Base-by-base conservation (phyloP, 176 grass and related monocot genomes). In the Bolboschoenus planiculmis region DNA sequence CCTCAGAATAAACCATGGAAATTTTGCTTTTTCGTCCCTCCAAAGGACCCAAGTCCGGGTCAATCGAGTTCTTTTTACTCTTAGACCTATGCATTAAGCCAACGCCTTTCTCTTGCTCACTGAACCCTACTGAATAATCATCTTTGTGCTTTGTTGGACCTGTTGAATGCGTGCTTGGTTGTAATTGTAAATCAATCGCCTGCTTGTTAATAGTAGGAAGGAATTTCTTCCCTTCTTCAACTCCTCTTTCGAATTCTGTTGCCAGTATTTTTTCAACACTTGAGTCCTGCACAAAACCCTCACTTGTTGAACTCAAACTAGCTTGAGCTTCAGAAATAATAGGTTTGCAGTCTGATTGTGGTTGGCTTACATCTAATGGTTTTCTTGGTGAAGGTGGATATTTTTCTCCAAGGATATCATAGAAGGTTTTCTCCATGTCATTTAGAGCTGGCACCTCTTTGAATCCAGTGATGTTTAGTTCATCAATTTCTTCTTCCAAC, bases 11-110 rank as follows among this genome's bases (percentile, higher is more conserved):
- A 83, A 84, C 11, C 33, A 88, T 84, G 23, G 85, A 85, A 65
- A 88, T 84, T 71, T 92, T 95, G 13, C 37, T 90, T n/a, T 77
- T 92, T 64, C 88, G 84, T 48, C 90, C 90, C 78, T 90, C 93
- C 78, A 78, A 74, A 51, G 64, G 62, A 81, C 83, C 67, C 44
- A 87, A 78, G 34, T 90, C 78, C 73, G 84, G 68, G 16, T n/a
- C 53, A 29, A 63, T 76, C 62, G 72, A 15, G 29, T 57, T 33
- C 48, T 80, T 80, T 80, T 80, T 80, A 59, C 48, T 56, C 44
- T 15, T 39, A 10, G 64, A 68, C 18, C 35, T n/a, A 68, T 1
- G 40, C 34, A 39, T 68, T 10, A 37, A 21, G 1, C 64, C 34
- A 40, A n/a, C 64, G n/a, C 3, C 7, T 68, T 37, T 39, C 18